Base-by-base conservation (phyloP, 106 monocot species). In the Apostasia ramifera region DNA sequence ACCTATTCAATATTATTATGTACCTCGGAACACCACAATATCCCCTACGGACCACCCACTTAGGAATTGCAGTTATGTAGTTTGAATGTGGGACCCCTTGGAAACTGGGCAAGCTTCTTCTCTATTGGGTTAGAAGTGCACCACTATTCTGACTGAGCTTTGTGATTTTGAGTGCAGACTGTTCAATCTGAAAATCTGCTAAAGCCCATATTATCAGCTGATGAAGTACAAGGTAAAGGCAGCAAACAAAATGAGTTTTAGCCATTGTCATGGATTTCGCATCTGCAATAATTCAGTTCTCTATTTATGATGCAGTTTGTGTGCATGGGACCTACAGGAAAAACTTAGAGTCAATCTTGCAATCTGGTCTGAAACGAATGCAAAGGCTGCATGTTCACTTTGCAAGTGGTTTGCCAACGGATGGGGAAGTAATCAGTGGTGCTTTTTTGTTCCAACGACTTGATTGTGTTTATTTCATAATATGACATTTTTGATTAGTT, bases 241-340 rank as follows among this genome's bases (percentile, higher is more conserved):
- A 65, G 10, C 0, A 48, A 62, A 3, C 11, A 42, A 62, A 65
- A 47, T 44, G 1, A 62, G 2, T 45, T 62, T 13, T 65, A 58
- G 53, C 47, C 47, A 45, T 38, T 58, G 6, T 4, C 3, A 50
- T 52, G 15, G 47, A 41, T 68, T 15, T 40, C 41, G 37, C 12
- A 6, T 12, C 37, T 66, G 44, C 13, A 40, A 38, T 55, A 8
- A 57, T 57, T 12, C 57, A 8, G 13, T 3, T 37, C 3, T 41
- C 7, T 54, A 40, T 8, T 43, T 26, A 8, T 71, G 12, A 55
- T 77, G 75, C 74, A 92, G 92, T 92, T 70, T 97, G 97, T 74
- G 92, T 92, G 61, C 97, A 97, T 87, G 97, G 92, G 43, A 97
- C 97, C 48, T 97, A 97, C 72, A 89, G 64, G 81, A 85, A 75